Evolutionary conservation across 2,329 filamentous ascomycete species (phyloP).

Genomic region (Ramularia collo-cygni): DNA sequence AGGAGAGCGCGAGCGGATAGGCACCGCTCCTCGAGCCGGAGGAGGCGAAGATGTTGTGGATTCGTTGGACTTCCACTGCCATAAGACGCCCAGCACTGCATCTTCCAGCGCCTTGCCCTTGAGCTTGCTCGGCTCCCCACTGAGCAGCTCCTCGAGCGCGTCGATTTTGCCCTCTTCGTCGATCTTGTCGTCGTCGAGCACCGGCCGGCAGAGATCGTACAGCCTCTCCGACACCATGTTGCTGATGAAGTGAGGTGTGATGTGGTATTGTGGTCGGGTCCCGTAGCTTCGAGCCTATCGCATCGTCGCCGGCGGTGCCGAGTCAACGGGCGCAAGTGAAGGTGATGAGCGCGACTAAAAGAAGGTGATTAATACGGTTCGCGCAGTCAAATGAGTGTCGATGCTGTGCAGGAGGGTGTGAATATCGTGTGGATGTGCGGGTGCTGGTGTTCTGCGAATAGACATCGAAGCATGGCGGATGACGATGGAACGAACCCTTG

Average conservation of each 20-base stretch:
- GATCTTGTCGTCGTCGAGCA: slow-evolving; percentile 75
- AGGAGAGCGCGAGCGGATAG: slow-evolving; percentile 86
- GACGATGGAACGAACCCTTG: too few relatives aligned
- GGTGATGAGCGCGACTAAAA: too few relatives aligned
- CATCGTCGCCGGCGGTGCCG: too few relatives aligned
- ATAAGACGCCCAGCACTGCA: slow-evolving; percentile 81
- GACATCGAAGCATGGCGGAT: too few relatives aligned
- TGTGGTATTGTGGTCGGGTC: too few relatives aligned
- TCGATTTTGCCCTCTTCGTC: slow-evolving; percentile 96
- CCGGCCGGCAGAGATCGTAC: slow-evolving; percentile 83
- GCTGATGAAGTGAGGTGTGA: slow-evolving; percentile 13
- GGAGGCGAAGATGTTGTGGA: slow-evolving; percentile 64
- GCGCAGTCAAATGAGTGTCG: too few relatives aligned
- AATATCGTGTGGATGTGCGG: too few relatives aligned
- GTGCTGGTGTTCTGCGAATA: too few relatives aligned
- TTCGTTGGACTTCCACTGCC: slow-evolving; percentile 66
- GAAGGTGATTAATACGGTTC: too few relatives aligned
- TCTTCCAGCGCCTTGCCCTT: slow-evolving; percentile 76
- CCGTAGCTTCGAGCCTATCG: too few relatives aligned
- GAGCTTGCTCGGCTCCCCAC: slow-evolving; percentile 63
- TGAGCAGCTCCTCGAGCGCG: slow-evolving; percentile 77
- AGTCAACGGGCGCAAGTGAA: too few relatives aligned
- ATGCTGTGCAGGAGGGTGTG: too few relatives aligned
- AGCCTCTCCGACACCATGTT: slow-evolving; percentile 88
- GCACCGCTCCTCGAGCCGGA: slow-evolving; percentile 67